phyloP scores from a whole-genome alignment of 139 green algal genomes.

The Eudorina sp. region DNA sequence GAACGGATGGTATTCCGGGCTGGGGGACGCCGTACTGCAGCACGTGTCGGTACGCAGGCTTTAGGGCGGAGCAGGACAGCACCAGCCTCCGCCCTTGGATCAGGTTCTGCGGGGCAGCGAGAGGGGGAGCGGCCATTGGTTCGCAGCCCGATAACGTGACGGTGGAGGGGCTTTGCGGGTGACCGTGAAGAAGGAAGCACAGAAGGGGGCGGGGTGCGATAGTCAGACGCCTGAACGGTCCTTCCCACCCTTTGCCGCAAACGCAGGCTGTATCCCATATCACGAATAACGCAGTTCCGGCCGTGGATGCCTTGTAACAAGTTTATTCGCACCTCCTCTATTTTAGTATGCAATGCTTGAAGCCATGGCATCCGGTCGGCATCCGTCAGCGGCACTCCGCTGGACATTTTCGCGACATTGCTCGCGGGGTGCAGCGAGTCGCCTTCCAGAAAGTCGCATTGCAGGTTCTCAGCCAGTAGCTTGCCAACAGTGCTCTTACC shows the following conservation, averaged over 20 bases:
- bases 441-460: conserved; percentile 3
- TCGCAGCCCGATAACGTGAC: too few relatives aligned
- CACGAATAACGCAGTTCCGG: too few relatives aligned
- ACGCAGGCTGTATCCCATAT: too few relatives aligned
- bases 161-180: too few relatives aligned
- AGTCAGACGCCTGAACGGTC: too few relatives aligned
- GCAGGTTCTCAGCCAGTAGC: background rate
- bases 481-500: conserved; percentile 8
- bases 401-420: conserved; percentile 25
- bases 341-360: background rate
- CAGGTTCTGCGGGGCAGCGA: background rate
- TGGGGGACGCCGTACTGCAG: background rate
- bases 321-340: background rate
- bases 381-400: background rate
- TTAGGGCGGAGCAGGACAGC: conserved; percentile 35
- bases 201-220: too few relatives aligned
- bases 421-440: background rate
- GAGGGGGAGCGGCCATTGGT: too few relatives aligned
- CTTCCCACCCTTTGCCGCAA: too few relatives aligned
- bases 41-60: background rate
- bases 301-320: too few relatives aligned
- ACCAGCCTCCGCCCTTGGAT: background rate
- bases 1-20: background rate
- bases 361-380: conserved; percentile 14
- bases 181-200: too few relatives aligned